Evolutionary conservation across 306 rosid genomes (phyloP).

Genomic region (Pyrus pyrifolia): DNA sequence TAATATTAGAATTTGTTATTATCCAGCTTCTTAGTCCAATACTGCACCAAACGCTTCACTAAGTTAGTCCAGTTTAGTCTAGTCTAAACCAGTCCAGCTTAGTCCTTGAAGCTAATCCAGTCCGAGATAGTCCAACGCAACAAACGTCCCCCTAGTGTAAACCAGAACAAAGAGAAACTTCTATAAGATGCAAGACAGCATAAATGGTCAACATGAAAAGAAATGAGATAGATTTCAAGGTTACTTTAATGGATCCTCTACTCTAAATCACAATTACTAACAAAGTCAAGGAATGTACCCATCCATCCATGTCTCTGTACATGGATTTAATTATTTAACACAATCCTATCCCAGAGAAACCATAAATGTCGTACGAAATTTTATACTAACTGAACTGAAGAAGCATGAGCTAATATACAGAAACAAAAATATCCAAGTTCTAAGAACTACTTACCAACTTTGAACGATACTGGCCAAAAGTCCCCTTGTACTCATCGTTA

Average conservation of each 20-base stretch:
- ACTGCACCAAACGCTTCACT: too few relatives aligned
- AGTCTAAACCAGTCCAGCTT: too few relatives aligned
- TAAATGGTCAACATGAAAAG: not conserved
- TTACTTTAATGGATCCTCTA: not conserved
- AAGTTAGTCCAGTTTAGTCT: too few relatives aligned
- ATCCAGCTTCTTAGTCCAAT: too few relatives aligned
- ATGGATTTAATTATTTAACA: not conserved
- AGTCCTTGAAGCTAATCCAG: too few relatives aligned
- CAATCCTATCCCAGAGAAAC: not conserved
- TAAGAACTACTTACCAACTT: constrained; percentile 53
- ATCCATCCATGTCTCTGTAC: not conserved
- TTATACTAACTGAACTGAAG: not conserved
- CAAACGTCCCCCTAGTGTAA: too few relatives aligned
- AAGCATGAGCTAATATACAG: not conserved
- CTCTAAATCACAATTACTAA: not conserved
- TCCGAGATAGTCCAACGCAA: too few relatives aligned
- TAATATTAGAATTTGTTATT: too few relatives aligned
- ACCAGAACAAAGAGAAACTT: not conserved
- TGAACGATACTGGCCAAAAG: constrained; percentile 81
- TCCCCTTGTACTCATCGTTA: constrained; percentile 75
- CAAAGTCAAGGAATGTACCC: not conserved
- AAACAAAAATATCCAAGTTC: constrained; percentile 9
- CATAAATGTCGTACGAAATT: not conserved
- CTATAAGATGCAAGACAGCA: not conserved
- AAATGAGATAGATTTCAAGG: not conserved